Evolutionary conservation across 2,329 filamentous ascomycete species (phyloP).

Genomic region (Pezicula radicicola): DNA sequence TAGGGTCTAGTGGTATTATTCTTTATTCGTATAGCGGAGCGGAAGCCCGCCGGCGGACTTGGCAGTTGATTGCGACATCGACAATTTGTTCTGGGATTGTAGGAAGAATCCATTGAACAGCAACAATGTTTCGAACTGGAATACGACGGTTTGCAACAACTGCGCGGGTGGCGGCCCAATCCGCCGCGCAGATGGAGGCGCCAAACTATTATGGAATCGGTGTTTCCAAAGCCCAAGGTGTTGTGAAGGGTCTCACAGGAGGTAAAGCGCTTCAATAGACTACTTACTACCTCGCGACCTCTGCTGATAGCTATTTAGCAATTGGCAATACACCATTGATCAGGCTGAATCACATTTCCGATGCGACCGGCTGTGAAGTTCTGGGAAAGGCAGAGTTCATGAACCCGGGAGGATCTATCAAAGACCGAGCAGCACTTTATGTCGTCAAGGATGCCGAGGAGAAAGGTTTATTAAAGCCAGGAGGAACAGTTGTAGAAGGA

Average conservation of each 20-base stretch:
- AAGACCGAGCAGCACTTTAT: slow-evolving; percentile 93
- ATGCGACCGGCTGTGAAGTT: slow-evolving; percentile 88
- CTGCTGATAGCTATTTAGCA: slow-evolving; percentile 48
- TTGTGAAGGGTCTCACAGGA: slow-evolving; percentile 64
- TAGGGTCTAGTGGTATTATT: background rate
- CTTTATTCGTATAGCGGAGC: background rate
- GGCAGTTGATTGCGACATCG: slow-evolving; percentile 1
- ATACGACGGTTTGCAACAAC: slow-evolving; percentile 55
- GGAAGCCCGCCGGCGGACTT: background rate
- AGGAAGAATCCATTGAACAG: background rate
- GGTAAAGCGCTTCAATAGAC: slow-evolving; percentile 41
- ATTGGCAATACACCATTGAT: slow-evolving; percentile 98
- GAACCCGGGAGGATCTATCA: slow-evolving; percentile 94
- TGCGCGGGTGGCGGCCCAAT: slow-evolving; percentile 45
- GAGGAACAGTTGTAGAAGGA: slow-evolving; percentile 94
- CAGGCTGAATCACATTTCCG: slow-evolving; percentile 81
- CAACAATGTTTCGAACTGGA: slow-evolving; percentile 51
- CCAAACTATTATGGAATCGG: slow-evolving; percentile 54
- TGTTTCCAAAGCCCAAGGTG: slow-evolving; percentile 64
- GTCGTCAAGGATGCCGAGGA: slow-evolving; percentile 94
- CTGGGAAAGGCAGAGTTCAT: slow-evolving; percentile 98
- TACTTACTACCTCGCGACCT: slow-evolving; percentile 1
- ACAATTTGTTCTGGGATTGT: background rate
- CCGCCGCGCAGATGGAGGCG: slow-evolving; percentile 41
- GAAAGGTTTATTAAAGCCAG: slow-evolving; percentile 74